Evolutionary conservation across 768 basidiomycete genomes (phyloP).

Genomic region (Solioccasus polychromus): DNA sequence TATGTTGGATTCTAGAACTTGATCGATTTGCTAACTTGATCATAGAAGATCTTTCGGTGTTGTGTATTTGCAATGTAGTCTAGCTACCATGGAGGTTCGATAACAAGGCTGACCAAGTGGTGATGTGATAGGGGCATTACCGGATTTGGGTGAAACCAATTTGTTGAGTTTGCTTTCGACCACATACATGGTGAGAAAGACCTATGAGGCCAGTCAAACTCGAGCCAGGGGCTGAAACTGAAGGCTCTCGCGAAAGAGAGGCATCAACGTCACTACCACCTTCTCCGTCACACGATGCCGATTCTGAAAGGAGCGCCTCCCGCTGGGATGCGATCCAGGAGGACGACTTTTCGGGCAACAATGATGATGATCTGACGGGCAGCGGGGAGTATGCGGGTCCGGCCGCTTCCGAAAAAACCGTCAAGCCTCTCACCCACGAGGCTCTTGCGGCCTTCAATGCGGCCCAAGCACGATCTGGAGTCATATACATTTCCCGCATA

Average conservation of each 20-base stretch:
- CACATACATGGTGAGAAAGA: constrained; percentile 12
- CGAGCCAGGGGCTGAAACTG: background rate
- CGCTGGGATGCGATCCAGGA: constrained; percentile 18
- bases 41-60: no score
- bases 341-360: constrained; percentile 24
- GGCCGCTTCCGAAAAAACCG: constrained; percentile 37
- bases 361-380: constrained; percentile 42
- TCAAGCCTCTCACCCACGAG: constrained; percentile 74
- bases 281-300: background rate
- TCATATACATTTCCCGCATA: constrained; percentile 93
- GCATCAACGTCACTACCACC: background rate
- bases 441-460: constrained; percentile 73
- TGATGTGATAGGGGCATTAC: no score
- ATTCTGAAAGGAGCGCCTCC: constrained; percentile 1
- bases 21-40: constrained; percentile 3
- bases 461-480: constrained; percentile 73
- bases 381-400: constrained; percentile 58
- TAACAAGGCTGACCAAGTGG: no score
- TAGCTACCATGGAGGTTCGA: no score
- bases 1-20: constrained; percentile 1
- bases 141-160: no score
- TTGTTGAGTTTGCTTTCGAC: no score
- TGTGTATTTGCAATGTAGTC: no score
- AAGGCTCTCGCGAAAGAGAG: background rate
- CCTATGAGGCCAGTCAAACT: background rate